These are phyloP conservation scores for Globisporangium iwayamae DNA, from an alignment of 352 stramenopile genomes.

Conservation along the genomic window DNA sequence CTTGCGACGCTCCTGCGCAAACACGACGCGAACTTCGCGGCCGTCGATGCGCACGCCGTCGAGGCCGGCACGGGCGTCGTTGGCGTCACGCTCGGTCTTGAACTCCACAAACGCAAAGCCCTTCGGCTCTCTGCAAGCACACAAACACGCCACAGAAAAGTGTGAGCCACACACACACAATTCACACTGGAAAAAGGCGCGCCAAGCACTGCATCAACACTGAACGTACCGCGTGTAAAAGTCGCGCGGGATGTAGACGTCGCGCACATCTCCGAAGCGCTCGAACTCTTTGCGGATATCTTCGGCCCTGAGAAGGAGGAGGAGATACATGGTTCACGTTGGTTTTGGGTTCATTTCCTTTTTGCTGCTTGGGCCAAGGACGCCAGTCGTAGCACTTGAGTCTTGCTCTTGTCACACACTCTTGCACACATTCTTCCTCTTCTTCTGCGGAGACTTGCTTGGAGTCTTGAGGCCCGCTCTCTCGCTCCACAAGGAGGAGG, in stretches of 20 bases:
- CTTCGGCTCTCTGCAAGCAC: slow-evolving; percentile 78
- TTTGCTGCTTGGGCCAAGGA: background rate
- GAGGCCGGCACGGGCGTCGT: slow-evolving; percentile 89
- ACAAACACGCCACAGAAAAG: background rate
- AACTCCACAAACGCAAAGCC: slow-evolving; percentile 97
- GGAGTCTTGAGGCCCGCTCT: slow-evolving; percentile 8
- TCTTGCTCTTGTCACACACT: slow-evolving; percentile 5
- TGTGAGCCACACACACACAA: background rate
- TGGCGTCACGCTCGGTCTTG: slow-evolving; percentile 87
- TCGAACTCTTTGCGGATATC: slow-evolving; percentile 93
- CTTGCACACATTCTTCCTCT: background rate
- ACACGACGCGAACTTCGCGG: slow-evolving; percentile 92
- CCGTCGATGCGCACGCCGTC: slow-evolving; percentile 91
- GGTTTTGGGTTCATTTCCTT: slow-evolving; percentile 2
- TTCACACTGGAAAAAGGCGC: background rate
- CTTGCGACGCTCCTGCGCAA: slow-evolving; percentile 95
- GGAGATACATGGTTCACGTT: slow-evolving; percentile 5
- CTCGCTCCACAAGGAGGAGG: background rate
- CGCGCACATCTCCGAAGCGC: slow-evolving; percentile 91
- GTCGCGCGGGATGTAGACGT: slow-evolving; percentile 96
- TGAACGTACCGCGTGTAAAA: slow-evolving; percentile 86
- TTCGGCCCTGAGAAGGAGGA: slow-evolving; percentile 49
- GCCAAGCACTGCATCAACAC: background rate
- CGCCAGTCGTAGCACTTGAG: background rate
- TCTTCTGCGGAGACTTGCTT: slow-evolving; percentile 9